Percentiles rank a stretch among this genome's conserved stretches.
phyloP scores from a whole-genome alignment of 1,139 yeast genomes.

The Meyerozyma guilliermondii region DNA sequence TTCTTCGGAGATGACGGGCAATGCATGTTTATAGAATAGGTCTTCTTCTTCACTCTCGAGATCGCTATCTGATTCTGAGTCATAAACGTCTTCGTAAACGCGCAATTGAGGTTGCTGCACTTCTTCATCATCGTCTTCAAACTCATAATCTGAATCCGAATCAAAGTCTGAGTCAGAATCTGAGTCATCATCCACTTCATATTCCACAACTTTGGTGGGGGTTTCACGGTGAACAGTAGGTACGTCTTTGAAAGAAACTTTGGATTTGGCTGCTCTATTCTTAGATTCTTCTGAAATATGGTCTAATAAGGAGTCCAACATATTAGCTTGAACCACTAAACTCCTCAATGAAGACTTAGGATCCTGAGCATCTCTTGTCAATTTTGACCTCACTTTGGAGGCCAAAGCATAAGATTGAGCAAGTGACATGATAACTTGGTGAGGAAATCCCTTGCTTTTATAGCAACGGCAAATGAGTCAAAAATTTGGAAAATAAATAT shows the following conservation, averaged over 20 bases:
- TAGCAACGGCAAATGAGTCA: neutral
- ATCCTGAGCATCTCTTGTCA: conserved; percentile 60
- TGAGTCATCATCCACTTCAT: conserved; percentile 20
- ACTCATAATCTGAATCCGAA: conserved; percentile 9
- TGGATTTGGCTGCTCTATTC: conserved; percentile 16
- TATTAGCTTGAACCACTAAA: conserved; percentile 71
- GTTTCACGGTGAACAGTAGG: conserved; percentile 5
- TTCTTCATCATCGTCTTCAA: conserved; percentile 11
- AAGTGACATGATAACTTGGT: conserved; percentile 24
- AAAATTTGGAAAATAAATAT: neutral
- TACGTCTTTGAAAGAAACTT: conserved; percentile 9
- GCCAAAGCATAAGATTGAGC: conserved; percentile 65
- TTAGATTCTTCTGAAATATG: conserved; percentile 30
- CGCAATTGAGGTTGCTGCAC: conserved; percentile 7
- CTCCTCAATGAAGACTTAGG: conserved; percentile 57
- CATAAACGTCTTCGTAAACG: conserved; percentile 4
- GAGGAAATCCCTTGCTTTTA: neutral
- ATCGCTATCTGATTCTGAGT: conserved; percentile 15
- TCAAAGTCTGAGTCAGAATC: conserved; percentile 11
- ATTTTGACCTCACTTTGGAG: conserved; percentile 61
- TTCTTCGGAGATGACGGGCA: neutral
- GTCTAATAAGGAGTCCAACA: conserved; percentile 68
- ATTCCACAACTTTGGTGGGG: conserved; percentile 27
- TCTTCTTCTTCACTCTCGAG: conserved; percentile 24
- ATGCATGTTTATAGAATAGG: neutral